Conservation (phyloP, 371 early-diverging fungal genomes). For the Mucor racemosus region DNA sequence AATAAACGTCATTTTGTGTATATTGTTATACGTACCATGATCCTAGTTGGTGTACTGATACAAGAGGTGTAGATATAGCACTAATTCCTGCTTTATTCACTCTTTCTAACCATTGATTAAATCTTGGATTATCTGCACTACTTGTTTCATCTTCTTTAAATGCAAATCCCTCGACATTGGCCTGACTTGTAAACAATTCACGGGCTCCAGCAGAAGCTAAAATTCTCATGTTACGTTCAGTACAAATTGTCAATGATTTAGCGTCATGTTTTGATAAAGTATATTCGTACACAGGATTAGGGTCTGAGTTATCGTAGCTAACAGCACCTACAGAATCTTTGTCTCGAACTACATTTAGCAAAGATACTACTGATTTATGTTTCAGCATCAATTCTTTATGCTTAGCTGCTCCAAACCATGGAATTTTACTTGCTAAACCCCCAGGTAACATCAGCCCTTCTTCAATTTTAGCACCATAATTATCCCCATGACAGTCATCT, state of each 20-base stretch:
- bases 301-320: conserved; percentile 15
- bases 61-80: conserved; percentile 5
- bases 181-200: conserved; percentile 54
- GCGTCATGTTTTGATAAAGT: conserved; percentile 54
- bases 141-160: conserved; percentile 34
- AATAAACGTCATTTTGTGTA: background rate
- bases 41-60: conserved; percentile 62
- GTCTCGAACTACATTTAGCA: conserved; percentile 67
- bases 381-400: conserved; percentile 60
- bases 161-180: conserved; percentile 40
- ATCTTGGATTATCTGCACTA: conserved; percentile 42
- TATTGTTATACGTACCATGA: conserved; percentile 48
- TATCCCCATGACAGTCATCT: conserved; percentile 39
- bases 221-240: conserved; percentile 50
- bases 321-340: conserved; percentile 51
- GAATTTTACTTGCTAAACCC: conserved; percentile 31
- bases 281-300: conserved; percentile 35
- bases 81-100: conserved; percentile 25
- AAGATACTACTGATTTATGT: conserved; percentile 38
- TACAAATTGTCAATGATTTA: conserved; percentile 44
- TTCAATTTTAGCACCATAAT: conserved; percentile 72
- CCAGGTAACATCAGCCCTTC: conserved; percentile 55
- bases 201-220: conserved; percentile 72
- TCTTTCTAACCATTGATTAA: conserved; percentile 30
- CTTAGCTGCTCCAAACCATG: conserved; percentile 54